Evolutionary conservation across 495 filamentous ascomycete genomes (phyloP).

Genomic region (Trichoderma asperelloides): DNA sequence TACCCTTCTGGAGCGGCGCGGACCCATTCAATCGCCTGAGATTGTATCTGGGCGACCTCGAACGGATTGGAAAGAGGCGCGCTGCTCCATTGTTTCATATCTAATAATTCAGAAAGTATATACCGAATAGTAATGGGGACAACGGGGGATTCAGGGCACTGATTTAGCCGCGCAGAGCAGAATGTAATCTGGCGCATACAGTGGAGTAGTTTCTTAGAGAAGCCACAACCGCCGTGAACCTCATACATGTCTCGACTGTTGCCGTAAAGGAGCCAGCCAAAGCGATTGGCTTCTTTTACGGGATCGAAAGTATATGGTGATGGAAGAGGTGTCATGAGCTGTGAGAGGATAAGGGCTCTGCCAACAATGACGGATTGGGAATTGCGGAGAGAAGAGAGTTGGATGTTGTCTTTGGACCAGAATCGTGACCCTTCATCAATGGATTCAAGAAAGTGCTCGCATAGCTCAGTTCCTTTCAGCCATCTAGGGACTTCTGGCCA

Average conservation of each 20-base stretch:
- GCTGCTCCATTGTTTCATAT: constrained; percentile 1
- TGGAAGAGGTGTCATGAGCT: not conserved
- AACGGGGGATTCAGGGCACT: not conserved
- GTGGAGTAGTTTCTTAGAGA: constrained; percentile 8
- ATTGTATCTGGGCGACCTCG: not conserved
- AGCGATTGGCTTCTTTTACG: not conserved
- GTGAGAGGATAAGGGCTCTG: not conserved
- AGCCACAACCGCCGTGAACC: constrained; percentile 9
- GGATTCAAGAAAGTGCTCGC: not conserved
- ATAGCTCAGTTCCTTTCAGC: not conserved
- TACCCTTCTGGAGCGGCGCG: not conserved
- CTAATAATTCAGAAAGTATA: not conserved
- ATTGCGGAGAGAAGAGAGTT: constrained; percentile 3
- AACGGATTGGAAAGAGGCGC: not conserved
- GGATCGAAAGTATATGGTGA: not conserved
- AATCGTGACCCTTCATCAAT: not conserved
- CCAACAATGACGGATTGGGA: constrained; percentile 7
- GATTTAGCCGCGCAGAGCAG: not conserved
- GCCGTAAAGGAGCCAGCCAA: constrained; percentile 9
- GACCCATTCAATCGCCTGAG: constrained; percentile 1
- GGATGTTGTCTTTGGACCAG: not conserved
- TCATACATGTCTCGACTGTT: not conserved
- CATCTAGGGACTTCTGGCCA: not conserved
- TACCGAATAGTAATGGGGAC: not conserved
- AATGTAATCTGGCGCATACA: constrained; percentile 7